Base-by-base conservation (phyloP, 2,329 filamentous ascomycete genomes). In the Cladorrhinum sp. region DNA sequence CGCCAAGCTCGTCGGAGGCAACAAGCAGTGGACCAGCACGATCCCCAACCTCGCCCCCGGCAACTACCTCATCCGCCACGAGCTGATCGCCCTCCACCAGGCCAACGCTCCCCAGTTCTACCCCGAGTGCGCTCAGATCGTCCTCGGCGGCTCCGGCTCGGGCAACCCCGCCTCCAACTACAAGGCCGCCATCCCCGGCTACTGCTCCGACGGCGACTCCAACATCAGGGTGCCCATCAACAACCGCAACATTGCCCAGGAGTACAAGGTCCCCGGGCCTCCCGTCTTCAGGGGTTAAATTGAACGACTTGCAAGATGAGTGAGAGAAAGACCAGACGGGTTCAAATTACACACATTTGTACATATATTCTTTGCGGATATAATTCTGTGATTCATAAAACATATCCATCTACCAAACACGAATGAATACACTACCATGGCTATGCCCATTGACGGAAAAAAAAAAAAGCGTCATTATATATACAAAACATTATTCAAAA, bases 51-150 rank as follows among this genome's bases (percentile, higher is more conserved):
- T 85, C 10, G 78, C 78, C 20, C 73, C 82, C 1, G 82, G 83
- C 55, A 79, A 82, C 69, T 84, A 85, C 68, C 75, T 85, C 61
- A 79, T 85, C 71, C 77, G 82, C 58, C 82, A 85, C 70, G 82
- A 85, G 74, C 73, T 84, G 60, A 74, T 85, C 42, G 82, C 82
- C 51, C 75, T 85, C 2, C 81, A 85, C 71, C 80, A 84, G 70
- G 73, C 76, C 20, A 80, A 82, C 64, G 74, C 73, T 23, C 78
- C 74, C 60, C 80, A 81, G 69, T 82, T 83, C 71, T 84, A 84
- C 68, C 78, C 81, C 12, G 82, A 85, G 71, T 85, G 83, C 65
- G 82, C 81, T 0, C 81, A 84, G 69, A 69, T 84, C 55, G 75
- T 71, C 23, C 76, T 85, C 16, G 77, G 79, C 3, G 82, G 81